Base-by-base conservation (phyloP, 2,329 filamentous ascomycete species). In the Claviceps africana region DNA sequence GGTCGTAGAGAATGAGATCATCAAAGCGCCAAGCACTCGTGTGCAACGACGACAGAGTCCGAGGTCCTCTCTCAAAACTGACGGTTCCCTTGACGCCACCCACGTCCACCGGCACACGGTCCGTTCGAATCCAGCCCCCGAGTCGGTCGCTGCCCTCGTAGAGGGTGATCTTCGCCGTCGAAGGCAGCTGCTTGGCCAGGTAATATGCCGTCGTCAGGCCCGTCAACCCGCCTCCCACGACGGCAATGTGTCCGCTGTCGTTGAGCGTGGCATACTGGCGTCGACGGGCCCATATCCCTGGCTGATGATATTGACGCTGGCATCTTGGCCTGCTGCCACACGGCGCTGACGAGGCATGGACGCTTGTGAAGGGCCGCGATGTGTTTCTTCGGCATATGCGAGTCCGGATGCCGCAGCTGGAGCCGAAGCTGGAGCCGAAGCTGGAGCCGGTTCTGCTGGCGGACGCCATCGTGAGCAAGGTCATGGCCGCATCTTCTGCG, bases 71-170 rank as follows among this genome's bases (percentile, higher is more conserved):
- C 70, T 98, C 91, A 61, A 97, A 88, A 30, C 86, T 67, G 35
- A 95, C 77, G 3, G 62, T 65, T 15, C 67, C 70, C 48, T 75
- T 68, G 22, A 75, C 73, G 17, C 80, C 85, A 39, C 76, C 73
- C 4, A 74, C 68, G 10, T 69, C 64, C 15, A 85, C 77, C 1
- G 78, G 66, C 13, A 86, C 73, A 49, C 70, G 70, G 57, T 83
- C 76, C 1, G 85, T 88, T 56, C 81, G 71, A 42, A 97, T 73
- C 90, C 90, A 97, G 46, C 93, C 93, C 44, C 93, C 93, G 1
- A 91, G 65, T 21, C 81, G 75, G 22, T 77, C 64, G 30, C 73
- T 77, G 21, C 77, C 77, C 65, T 98, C 93, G 66, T 88, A 95
- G 10, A 98, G 64, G 0, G 86, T 93, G 61, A 98, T 82, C 50